Conservation (phyloP, 306 rosid species). For the Lathyrus tuberosus region DNA sequence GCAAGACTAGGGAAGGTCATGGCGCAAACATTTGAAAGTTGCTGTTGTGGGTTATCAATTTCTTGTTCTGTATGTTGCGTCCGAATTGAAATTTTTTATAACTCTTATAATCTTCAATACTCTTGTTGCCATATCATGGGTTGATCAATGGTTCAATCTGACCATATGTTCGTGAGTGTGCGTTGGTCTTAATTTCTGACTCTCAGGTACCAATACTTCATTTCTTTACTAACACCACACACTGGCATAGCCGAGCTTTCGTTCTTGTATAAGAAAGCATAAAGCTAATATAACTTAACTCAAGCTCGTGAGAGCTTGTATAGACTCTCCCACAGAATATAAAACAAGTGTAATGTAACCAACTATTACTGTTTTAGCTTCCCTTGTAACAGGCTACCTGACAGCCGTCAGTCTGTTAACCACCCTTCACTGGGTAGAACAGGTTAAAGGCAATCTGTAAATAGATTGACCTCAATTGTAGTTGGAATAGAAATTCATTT, state of each 20-base stretch:
- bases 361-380: no score
- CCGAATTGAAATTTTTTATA: not conserved
- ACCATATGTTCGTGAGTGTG: not conserved
- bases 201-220: not conserved
- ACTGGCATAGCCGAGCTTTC: not conserved
- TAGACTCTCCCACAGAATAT: no score
- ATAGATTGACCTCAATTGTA: no score
- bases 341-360: no score
- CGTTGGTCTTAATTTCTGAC: not conserved
- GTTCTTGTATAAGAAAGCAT: slow-evolving; percentile 10
- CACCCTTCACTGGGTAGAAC: no score
- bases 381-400: no score
- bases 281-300: not conserved
- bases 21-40: slow-evolving; percentile 2
- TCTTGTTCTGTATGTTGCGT: not conserved
- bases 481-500: no score
- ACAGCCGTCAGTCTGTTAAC: no score
- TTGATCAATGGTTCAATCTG: slow-evolving; percentile 6
- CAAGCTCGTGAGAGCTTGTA: no score
- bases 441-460: no score
- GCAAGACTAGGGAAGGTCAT: slow-evolving; percentile 10
- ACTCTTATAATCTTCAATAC: not conserved
- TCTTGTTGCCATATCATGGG: slow-evolving; percentile 4
- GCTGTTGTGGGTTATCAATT: slow-evolving; percentile 1
- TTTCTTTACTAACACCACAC: slow-evolving; percentile 5